Evolutionary conservation across 2,329 filamentous ascomycete species (phyloP).

Genomic region (Nannizziopsis arthrosporioides): DNA sequence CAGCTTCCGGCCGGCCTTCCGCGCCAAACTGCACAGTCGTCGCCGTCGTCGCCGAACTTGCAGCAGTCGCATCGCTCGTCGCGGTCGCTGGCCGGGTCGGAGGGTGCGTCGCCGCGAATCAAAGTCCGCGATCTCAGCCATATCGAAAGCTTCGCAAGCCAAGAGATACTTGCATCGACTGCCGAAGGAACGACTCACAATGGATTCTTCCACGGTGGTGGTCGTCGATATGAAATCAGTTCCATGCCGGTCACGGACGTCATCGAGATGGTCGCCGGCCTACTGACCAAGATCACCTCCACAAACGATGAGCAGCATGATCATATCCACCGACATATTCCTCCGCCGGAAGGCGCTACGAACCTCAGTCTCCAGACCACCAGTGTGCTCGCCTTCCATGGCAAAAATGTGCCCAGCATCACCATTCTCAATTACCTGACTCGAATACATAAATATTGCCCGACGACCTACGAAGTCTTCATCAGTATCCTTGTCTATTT

Average conservation of each 20-base stretch:
- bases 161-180: conserved; percentile 50
- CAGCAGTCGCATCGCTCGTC: conserved; percentile 37
- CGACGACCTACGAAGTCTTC: conserved; percentile 96
- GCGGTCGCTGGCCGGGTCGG: conserved; percentile 32
- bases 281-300: conserved; percentile 92
- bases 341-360: conserved; percentile 47
- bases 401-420: conserved; percentile 94
- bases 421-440: conserved; percentile 92
- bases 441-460: conserved; percentile 97
- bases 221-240: conserved; percentile 79
- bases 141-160: conserved; percentile 74
- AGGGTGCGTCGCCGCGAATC: conserved; percentile 48
- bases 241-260: conserved; percentile 94
- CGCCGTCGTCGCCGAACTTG: conserved; percentile 37
- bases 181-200: not conserved
- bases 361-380: conserved; percentile 51
- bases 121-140: conserved; percentile 81
- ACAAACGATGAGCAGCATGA: conserved; percentile 94
- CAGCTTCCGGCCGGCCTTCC: conserved; percentile 12
- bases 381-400: conserved; percentile 85
- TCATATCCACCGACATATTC: conserved; percentile 65
- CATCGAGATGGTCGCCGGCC: conserved; percentile 96
- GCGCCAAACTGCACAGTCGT: conserved; percentile 12
- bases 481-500: conserved; percentile 92
- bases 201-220: conserved; percentile 34